Evolutionary conservation across 495 filamentous ascomycete genomes (phyloP), one percentile per base, ranked within the genome.

Genomic region (Penicillium alfredii): DNA sequence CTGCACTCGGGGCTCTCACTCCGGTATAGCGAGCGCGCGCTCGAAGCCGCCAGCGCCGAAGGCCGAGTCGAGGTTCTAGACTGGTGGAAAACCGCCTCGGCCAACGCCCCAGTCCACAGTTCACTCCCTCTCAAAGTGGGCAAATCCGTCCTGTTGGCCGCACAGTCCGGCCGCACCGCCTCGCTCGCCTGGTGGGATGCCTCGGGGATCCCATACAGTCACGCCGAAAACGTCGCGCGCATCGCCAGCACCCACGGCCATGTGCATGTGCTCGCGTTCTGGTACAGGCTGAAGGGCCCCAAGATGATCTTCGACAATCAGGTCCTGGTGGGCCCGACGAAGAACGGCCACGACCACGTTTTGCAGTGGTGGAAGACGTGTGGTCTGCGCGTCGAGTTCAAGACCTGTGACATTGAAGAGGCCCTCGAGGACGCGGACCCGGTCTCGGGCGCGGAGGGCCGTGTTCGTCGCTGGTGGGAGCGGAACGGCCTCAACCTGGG

Each of bases 351-450:
- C 53, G 78, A 83, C 12, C 72, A 80, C 13, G 86, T 94, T 18
- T 60, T 96, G 9, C 84, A 94, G 53, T 96, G 88, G 88, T 96
- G 89, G 89, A 84, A 82, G 42, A 60, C 64, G 31, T 84, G 80
- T 42, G 82, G 82, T 0, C 71, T 86, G 24, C 64, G 70, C 8
- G 88, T 94, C 8, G 87, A 94, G 59, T 96, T 94, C 55, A 90
- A 89, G 64, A 93, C 88, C 6, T 94, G 88, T 46, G 87, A 94
- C 65, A 87, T 96, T 44, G 88, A 95, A 56, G 89, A 94, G 62
- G 88, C 89, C 7, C 66, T 96, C 38, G 89, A 96, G 56, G 88
- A 94, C 51, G 81, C 80, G 13, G 69, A 83, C 33, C 79, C 84
- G 4, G 72, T 80, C 40, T 60, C 71, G 47, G 63, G 68, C 28